phyloP scores from a whole-genome alignment of 2,329 filamentous ascomycete species.

The Setomelanomma holmii region DNA sequence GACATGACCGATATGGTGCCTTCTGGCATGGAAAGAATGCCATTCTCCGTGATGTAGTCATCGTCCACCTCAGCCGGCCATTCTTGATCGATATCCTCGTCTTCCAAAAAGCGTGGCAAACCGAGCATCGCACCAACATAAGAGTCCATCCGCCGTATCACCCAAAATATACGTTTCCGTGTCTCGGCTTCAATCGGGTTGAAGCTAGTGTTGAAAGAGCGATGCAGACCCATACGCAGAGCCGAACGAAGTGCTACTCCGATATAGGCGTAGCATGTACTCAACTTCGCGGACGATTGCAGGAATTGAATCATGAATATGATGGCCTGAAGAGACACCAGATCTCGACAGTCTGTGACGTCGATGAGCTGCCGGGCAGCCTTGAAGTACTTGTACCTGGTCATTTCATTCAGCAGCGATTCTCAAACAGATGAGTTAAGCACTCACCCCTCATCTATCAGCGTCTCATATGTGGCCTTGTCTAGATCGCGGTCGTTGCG shows the following conservation, averaged over 20 bases:
- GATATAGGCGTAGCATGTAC: conserved; percentile 61
- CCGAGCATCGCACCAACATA: conserved; percentile 61
- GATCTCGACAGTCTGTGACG: conserved; percentile 60
- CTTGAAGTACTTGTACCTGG: conserved; percentile 58
- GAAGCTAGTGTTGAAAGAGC: conserved; percentile 56
- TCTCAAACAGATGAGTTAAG: too few species aligned
- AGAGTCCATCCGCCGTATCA: conserved; percentile 59
- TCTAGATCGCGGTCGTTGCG: conserved; percentile 48
- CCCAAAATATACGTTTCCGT: conserved; percentile 61
- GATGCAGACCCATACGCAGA: conserved; percentile 59
- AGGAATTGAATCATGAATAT: conserved; percentile 63
- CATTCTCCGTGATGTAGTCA: conserved; percentile 58
- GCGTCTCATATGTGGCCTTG: conserved; percentile 52
- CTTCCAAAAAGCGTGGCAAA: conserved; percentile 56
- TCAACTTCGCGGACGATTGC: conserved; percentile 60
- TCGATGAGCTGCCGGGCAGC: conserved; percentile 58
- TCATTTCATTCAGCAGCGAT: too few species aligned
- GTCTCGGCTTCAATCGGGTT: conserved; percentile 58
- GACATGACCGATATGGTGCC: conserved; percentile 64
- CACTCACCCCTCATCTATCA: conserved; percentile 57
- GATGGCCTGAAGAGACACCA: conserved; percentile 59
- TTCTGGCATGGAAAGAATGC: conserved; percentile 61
- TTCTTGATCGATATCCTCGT: conserved; percentile 59
- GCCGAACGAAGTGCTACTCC: conserved; percentile 60
- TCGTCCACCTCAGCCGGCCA: conserved; percentile 57